These are phyloP conservation scores for Kodamaea fungicola DNA, from an alignment of 1,139 yeast species.

Conservation along the genomic window DNA sequence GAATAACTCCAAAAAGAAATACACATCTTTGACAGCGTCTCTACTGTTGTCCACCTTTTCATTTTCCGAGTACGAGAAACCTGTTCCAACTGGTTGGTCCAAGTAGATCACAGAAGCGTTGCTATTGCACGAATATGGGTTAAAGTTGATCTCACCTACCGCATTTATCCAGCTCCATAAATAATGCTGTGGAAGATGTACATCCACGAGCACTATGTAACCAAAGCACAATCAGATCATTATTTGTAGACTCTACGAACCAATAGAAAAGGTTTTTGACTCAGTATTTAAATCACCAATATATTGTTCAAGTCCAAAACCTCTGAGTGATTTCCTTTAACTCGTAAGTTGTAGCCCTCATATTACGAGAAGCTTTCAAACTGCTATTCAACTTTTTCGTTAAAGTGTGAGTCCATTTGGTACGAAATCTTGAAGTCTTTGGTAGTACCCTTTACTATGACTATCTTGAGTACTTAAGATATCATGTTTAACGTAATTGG, in stretches of 20 bases:
- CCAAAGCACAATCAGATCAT: constrained; percentile 85
- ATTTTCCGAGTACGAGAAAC: constrained; percentile 75
- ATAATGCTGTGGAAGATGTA: constrained; percentile 84
- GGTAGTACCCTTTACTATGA: too few relatives aligned
- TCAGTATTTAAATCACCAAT: constrained; percentile 85
- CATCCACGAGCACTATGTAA: constrained; percentile 92
- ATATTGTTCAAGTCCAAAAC: constrained; percentile 71
- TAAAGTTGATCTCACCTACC: constrained; percentile 65
- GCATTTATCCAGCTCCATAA: constrained; percentile 79
- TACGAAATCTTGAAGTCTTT: too few relatives aligned
- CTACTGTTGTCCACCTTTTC: constrained; percentile 65
- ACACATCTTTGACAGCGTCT: constrained; percentile 91
- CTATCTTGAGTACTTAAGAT: too few relatives aligned
- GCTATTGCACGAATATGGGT: constrained; percentile 82
- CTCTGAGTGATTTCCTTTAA: constrained; percentile 45
- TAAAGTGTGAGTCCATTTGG: too few relatives aligned
- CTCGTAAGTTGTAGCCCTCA: constrained; percentile 52
- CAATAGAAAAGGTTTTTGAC: constrained; percentile 74
- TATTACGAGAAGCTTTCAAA: too few relatives aligned
- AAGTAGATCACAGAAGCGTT: constrained; percentile 88
- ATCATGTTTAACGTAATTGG: too few relatives aligned
- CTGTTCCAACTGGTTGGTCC: constrained; percentile 94
- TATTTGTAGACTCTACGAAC: constrained; percentile 87
- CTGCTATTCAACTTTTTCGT: too few relatives aligned
- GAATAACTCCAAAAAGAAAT: constrained; percentile 86